Evolutionary conservation across 1,284 basidiomycete species (phyloP), one percentile per base, ranked within the genome.

Genomic region (Tilletia setariae): DNA sequence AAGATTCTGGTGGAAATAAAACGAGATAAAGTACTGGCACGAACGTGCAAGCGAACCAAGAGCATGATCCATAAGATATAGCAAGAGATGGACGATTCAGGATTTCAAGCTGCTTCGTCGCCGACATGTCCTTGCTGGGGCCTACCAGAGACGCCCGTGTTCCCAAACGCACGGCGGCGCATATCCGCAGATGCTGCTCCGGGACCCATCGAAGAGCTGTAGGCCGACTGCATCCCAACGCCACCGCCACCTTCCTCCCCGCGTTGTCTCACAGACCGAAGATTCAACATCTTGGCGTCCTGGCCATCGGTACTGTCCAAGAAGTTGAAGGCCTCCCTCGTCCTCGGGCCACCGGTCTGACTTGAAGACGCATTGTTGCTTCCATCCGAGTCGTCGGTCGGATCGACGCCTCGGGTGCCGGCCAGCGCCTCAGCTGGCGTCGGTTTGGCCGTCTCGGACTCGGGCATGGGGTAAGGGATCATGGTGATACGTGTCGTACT

Each of bases 381-480:
- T 28, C 21, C 32, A 16, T 2, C 28, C 15, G 11, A 9, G 11
- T 49, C 46, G 19, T 49, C 46, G 4, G 19, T 4, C 7, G 46
- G 46, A 16, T 49, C 46, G 16, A 49, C 46, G 46, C 30, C 32
- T 16, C 56, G 56, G 7, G 56, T 61, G 13, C 28, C 56, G 1
- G 28, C 28, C 28, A 61, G 28, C 28, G 56, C 56, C 35, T 61
- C 56, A 6, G 56, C 56, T 16, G 56, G 30, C 2, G 30, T 61
- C 28, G 56, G 56, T 21, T 61, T 61, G 56, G 56, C 28, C 28
- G 56, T 61, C 28, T 61, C 56, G 28, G 30, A 35, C 28, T 71
- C 68, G 44, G 72, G 72, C 6, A 69, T 65, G 21, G 74, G 74
- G 64, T 63, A 76, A 0, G 74, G 74, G 1, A 74, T 68, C 19